Evolutionary conservation across 228 moss, liverwort and hornwort species (phyloP).

Genomic region (Sphagnum magellanicum): DNA sequence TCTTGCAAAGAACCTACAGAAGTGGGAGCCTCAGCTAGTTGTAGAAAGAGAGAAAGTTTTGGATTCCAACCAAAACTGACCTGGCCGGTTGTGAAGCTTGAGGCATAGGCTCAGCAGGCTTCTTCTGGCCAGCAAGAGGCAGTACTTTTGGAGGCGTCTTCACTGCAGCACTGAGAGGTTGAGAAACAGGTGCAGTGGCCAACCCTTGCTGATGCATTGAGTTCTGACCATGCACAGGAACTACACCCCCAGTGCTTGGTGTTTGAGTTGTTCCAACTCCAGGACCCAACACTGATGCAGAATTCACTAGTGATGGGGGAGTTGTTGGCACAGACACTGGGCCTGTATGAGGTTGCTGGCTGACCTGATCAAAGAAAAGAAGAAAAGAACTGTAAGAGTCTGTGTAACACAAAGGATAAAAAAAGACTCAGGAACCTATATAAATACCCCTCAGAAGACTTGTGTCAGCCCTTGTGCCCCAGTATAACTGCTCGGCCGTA

Average conservation of each 20-base stretch:
- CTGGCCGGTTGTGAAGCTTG: constrained; percentile 69
- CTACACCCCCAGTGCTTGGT: constrained; percentile 9
- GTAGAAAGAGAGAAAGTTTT: too few species aligned
- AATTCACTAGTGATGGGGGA: constrained; percentile 11
- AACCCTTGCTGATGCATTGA: constrained; percentile 2
- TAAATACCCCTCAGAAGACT: too few species aligned
- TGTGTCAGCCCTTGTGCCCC: too few species aligned
- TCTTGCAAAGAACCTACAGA: too few species aligned
- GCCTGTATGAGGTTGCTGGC: constrained; percentile 20
- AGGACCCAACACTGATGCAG: constrained; percentile 18
- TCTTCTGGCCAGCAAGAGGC: constrained; percentile 73
- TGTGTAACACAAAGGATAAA: too few species aligned
- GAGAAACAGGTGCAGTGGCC: constrained; percentile 12
- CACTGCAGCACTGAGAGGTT: constrained; percentile 11
- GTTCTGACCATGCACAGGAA: constrained; percentile 15
- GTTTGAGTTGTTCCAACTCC: constrained; percentile 6
- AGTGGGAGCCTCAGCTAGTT: too few species aligned
- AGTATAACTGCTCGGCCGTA: too few species aligned
- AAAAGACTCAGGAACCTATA: too few species aligned
- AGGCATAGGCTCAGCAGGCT: constrained; percentile 64
- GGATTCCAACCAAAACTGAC: constrained; percentile 14
- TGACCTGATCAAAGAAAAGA: constrained; percentile 13
- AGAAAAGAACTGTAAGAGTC: too few species aligned
- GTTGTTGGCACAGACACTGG: constrained; percentile 14
- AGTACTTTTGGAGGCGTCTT: constrained; percentile 77